These are phyloP conservation scores for Artemisia argyi DNA, from an alignment of 129 eudicot species.

Conservation along the genomic window DNA sequence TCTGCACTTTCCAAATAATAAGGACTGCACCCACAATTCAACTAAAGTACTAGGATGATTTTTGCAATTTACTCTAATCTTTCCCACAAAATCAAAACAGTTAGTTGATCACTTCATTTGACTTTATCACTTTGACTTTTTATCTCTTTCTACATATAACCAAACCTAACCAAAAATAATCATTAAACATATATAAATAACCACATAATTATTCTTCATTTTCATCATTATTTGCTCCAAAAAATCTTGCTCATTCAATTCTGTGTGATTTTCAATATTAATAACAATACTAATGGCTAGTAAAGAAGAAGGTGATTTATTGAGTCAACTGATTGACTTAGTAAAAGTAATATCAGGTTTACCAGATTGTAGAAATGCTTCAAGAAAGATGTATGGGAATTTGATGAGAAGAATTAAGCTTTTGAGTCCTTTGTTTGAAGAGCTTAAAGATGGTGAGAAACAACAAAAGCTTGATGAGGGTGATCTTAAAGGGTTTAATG, in stretches of 20 bases:
- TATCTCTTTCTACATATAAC: no score
- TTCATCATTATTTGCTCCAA: no score
- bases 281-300: conserved; percentile 2
- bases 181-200: no score
- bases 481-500: conserved; percentile 50
- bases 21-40: no score
- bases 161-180: no score
- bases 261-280: conserved; percentile 9
- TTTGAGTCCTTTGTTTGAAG: conserved; percentile 88
- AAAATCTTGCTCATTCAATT: background rate
- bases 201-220: no score
- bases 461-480: conserved; percentile 45
- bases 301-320: conserved; percentile 33
- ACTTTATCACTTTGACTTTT: no score
- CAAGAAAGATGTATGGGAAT: conserved; percentile 70
- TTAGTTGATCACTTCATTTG: no score
- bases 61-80: no score
- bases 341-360: conserved; percentile 56
- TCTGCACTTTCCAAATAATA: no score
- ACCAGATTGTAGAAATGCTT: conserved; percentile 74
- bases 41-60: no score
- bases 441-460: conserved; percentile 53
- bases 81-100: no score
- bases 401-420: conserved; percentile 85
- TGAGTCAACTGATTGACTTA: conserved; percentile 58